A percentile compares a stretch with the other conserved stretches of the same genome.
Conservation (phyloP, 495 filamentous ascomycete genomes). For the Durotheca rogersii region DNA sequence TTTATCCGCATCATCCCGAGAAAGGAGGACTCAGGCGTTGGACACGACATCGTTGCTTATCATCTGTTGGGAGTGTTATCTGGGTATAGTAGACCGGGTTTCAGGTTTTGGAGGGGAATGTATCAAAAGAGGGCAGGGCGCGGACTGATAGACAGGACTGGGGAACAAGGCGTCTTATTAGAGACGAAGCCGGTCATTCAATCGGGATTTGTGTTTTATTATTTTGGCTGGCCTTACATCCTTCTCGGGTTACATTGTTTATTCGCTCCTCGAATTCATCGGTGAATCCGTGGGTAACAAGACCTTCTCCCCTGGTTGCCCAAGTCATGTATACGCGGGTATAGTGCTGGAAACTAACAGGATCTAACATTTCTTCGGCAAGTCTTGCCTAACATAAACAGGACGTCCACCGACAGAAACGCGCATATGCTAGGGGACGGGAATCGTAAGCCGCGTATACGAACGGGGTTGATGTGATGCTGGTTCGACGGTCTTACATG, state of each 20-base stretch:
- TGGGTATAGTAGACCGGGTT: conserved; percentile 1
- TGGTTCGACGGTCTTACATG: not conserved
- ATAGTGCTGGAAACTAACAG: not conserved
- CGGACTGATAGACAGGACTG: conserved; percentile 12
- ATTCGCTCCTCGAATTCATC: not conserved
- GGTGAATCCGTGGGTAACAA: not conserved
- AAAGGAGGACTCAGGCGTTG: conserved; percentile 11
- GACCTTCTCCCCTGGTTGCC: not conserved
- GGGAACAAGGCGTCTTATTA: conserved; percentile 14
- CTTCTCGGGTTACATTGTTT: not conserved
- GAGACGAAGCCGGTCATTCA: conserved; percentile 25
- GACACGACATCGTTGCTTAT: not conserved
- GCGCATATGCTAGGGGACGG: not conserved
- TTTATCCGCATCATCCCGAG: conserved; percentile 5
- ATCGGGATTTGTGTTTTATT: conserved; percentile 5
- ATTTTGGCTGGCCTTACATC: not conserved
- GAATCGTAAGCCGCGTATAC: not conserved
- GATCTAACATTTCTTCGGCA: not conserved
- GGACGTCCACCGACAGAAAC: too few relatives aligned
- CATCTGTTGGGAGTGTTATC: conserved; percentile 1
- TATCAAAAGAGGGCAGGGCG: conserved; percentile 6
- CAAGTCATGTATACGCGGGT: too few relatives aligned
- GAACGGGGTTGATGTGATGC: not conserved
- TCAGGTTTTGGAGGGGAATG: conserved; percentile 5
- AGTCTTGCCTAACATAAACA: not conserved